Evolutionary conservation across 1,139 yeast genomes (phyloP).

Genomic region (Spencermartinsiella ligniputridi): DNA sequence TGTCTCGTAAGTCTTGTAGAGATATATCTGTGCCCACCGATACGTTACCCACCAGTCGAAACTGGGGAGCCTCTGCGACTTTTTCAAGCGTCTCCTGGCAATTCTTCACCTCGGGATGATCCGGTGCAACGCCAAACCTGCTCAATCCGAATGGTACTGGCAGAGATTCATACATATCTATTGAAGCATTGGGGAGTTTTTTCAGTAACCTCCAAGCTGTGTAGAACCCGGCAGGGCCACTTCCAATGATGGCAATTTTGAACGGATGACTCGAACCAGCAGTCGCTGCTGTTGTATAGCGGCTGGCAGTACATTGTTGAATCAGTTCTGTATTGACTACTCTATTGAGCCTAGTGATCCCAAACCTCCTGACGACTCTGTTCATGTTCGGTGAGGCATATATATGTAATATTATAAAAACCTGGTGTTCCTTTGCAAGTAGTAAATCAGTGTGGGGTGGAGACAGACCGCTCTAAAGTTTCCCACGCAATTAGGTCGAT

Average conservation of each 20-base stretch:
- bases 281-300: too few species aligned
- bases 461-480: too few species aligned
- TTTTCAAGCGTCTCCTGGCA: slow-evolving; percentile 64
- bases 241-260: slow-evolving; percentile 74
- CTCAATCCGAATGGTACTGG: slow-evolving; percentile 92
- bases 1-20: slow-evolving; percentile 45
- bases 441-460: too few species aligned
- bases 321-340: too few species aligned
- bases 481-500: too few species aligned
- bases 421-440: too few species aligned
- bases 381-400: too few species aligned
- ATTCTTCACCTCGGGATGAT: slow-evolving; percentile 95
- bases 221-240: slow-evolving; percentile 97
- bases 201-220: slow-evolving; percentile 73
- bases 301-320: too few species aligned
- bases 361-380: too few species aligned
- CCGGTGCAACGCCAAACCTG: slow-evolving; percentile 98
- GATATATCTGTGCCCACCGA: slow-evolving; percentile 57
- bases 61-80: slow-evolving; percentile 46
- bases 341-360: too few species aligned
- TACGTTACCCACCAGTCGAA: slow-evolving; percentile 73
- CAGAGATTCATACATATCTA: slow-evolving; percentile 62
- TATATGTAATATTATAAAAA: too few species aligned
- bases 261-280: slow-evolving; percentile 17
- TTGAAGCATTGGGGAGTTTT: slow-evolving; percentile 36